Percentiles rank a stretch among this genome's conserved stretches.
phyloP scores from a whole-genome alignment of 1,284 basidiomycete species.

The Cystobasidium pallidum region DNA sequence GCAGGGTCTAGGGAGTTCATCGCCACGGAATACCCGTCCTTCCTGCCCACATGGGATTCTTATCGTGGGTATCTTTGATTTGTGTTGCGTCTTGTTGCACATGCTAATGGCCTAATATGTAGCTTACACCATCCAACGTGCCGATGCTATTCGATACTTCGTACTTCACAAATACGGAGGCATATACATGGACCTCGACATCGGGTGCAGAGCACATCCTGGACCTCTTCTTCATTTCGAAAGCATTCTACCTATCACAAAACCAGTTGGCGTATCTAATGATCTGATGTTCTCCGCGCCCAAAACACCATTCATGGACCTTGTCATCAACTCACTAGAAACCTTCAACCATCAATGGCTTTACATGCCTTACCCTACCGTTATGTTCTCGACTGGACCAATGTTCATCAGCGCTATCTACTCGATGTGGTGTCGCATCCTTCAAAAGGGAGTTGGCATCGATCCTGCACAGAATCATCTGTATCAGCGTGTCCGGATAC shows the following conservation, averaged over 20 bases:
- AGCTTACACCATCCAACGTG: constrained; percentile 88
- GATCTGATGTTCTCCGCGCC: constrained; percentile 92
- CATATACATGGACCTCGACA: constrained; percentile 94
- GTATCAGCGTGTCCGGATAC: constrained; percentile 73
- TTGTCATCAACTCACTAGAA: constrained; percentile 84
- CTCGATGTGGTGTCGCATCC: constrained; percentile 74
- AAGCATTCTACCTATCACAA: constrained; percentile 89
- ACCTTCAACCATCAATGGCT: constrained; percentile 75
- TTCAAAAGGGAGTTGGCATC: constrained; percentile 59
- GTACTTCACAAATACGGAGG: constrained; percentile 94
- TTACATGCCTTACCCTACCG: constrained; percentile 83
- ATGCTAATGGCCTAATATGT: not conserved
- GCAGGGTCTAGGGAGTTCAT: constrained; percentile 86
- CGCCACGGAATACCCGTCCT: constrained; percentile 83
- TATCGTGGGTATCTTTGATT: constrained; percentile 61
- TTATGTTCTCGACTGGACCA: constrained; percentile 96
- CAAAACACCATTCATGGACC: constrained; percentile 84
- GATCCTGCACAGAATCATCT: constrained; percentile 59
- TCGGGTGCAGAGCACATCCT: constrained; percentile 87
- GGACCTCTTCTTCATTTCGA: constrained; percentile 87
- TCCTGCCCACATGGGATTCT: constrained; percentile 86
- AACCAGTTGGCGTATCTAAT: constrained; percentile 95
- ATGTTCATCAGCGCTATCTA: constrained; percentile 83
- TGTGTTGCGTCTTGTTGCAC: not conserved
- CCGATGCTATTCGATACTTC: constrained; percentile 97